Evolutionary conservation across 1,284 basidiomycete genomes (phyloP).

Genomic region (Neonothopanus nambi): DNA sequence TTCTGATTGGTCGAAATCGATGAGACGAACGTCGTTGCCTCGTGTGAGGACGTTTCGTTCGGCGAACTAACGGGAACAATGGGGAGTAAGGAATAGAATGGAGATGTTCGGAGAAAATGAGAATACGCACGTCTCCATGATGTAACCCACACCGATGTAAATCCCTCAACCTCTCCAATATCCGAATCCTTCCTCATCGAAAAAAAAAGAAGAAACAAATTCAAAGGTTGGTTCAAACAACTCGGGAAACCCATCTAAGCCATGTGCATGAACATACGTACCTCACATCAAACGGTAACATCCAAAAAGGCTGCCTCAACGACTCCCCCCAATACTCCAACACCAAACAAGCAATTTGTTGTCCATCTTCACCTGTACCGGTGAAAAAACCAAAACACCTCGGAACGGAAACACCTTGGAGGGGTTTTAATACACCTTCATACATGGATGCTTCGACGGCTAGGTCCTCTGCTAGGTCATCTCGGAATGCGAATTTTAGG

Average conservation of each 20-base stretch:
- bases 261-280: constrained; percentile 18
- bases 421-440: constrained; percentile 26
- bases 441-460: constrained; percentile 34
- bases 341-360: constrained; percentile 34
- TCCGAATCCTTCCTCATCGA: constrained; percentile 27
- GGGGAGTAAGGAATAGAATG: background rate
- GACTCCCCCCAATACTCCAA: constrained; percentile 38
- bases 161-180: constrained; percentile 31
- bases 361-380: constrained; percentile 29
- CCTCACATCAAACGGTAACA: constrained; percentile 31
- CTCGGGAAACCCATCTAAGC: background rate
- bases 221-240: background rate
- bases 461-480: constrained; percentile 34
- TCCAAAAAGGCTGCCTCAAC: constrained; percentile 28
- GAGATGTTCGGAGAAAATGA: background rate
- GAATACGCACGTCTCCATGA: constrained; percentile 21
- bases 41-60: constrained; percentile 37
- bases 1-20: constrained; percentile 36
- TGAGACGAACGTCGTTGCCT: constrained; percentile 36
- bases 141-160: constrained; percentile 35
- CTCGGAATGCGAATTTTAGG: constrained; percentile 39
- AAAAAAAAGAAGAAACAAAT: background rate
- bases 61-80: constrained; percentile 28
- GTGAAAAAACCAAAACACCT: constrained; percentile 35
- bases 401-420: constrained; percentile 33